phyloP scores from a whole-genome alignment of 176 grass and related monocot species.

The Guadua angustifolia region DNA sequence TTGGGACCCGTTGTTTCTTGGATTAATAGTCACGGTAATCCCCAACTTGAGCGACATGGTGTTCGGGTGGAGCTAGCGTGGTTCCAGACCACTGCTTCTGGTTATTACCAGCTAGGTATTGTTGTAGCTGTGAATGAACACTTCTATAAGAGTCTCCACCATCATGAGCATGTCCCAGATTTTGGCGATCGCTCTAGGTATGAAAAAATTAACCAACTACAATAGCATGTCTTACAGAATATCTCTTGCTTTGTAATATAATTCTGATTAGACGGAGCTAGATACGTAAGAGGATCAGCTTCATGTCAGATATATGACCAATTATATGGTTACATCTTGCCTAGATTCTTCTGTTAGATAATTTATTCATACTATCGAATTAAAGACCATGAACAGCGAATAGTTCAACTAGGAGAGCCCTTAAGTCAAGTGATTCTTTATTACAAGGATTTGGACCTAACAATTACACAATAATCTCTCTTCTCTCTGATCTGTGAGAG shows the following conservation, averaged over 20 bases:
- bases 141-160: constrained; percentile 73
- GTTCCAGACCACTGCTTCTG: constrained; percentile 94
- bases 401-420: no score
- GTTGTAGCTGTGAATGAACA: constrained; percentile 79
- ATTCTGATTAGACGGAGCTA: no score
- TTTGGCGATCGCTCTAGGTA: constrained; percentile 63
- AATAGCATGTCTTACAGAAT: constrained; percentile 11
- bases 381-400: no score
- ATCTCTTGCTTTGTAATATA: constrained; percentile 25
- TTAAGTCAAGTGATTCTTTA: no score
- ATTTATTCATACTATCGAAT: no score
- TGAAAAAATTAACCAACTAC: constrained; percentile 15
- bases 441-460: no score
- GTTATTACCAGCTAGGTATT: constrained; percentile 94
- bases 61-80: constrained; percentile 84
- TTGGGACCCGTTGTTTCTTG: constrained; percentile 70
- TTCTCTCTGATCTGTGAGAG: no score
- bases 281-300: no score
- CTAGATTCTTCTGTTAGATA: no score
- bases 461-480: no score
- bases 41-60: constrained; percentile 79
- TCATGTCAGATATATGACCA: no score
- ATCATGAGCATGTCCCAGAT: constrained; percentile 51
- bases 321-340: no score
- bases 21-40: constrained; percentile 80